These are phyloP conservation scores for Kluyveromyces sp. DNA, from an alignment of 1,139 yeast species.

Conservation along the genomic window DNA sequence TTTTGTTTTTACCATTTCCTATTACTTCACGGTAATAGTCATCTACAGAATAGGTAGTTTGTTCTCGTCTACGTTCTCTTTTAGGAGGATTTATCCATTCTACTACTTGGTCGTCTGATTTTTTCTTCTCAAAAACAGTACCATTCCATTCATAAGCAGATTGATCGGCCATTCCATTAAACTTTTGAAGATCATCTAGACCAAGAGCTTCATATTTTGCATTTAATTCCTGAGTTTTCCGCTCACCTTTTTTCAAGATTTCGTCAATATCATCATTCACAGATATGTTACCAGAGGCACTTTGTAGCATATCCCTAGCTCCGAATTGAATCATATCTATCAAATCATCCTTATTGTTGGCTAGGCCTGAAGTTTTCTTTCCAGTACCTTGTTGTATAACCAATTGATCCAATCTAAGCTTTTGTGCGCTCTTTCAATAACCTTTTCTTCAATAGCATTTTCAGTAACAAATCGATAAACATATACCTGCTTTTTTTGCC, in stretches of 20 bases:
- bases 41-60: conserved; percentile 80
- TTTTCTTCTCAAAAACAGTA: conserved; percentile 78
- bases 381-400: conserved; percentile 68
- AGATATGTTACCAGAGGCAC: conserved; percentile 22
- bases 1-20: conserved; percentile 16
- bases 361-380: conserved; percentile 32
- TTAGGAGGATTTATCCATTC: conserved; percentile 85
- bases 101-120: conserved; percentile 42
- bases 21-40: conserved; percentile 75
- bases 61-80: conserved; percentile 87
- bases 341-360: conserved; percentile 59
- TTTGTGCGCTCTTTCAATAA: conserved; percentile 73
- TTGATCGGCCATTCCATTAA: conserved; percentile 49
- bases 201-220: conserved; percentile 59
- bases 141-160: conserved; percentile 98
- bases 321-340: conserved; percentile 78
- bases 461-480: conserved; percentile 73
- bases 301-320: conserved; percentile 54
- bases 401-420: conserved; percentile 67
- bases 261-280: conserved; percentile 50
- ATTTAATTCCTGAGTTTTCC: conserved; percentile 54
- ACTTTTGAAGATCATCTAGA: conserved; percentile 69
- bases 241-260: conserved; percentile 53
- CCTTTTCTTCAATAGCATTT: conserved; percentile 75
- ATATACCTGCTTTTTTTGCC: conserved; percentile 74